Conservation (phyloP, 768 basidiomycete species). For the Porphyrellus cyaneotinctus region DNA sequence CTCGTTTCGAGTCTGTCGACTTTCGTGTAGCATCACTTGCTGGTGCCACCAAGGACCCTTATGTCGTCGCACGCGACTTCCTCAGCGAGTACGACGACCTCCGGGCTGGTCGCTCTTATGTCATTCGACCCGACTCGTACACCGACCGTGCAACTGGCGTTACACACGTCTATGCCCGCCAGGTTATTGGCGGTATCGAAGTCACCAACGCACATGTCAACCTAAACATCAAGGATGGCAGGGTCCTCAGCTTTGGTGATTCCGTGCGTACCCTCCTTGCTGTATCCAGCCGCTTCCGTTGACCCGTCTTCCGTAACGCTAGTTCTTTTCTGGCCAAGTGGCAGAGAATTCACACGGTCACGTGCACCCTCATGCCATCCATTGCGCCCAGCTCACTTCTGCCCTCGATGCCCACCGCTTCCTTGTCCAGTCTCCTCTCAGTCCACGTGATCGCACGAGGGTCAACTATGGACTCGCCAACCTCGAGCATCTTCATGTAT, state of each 20-base stretch:
- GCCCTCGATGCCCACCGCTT: conserved; percentile 30
- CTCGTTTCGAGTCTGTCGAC: conserved; percentile 55
- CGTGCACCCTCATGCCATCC: conserved; percentile 49
- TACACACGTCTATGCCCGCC: conserved; percentile 84
- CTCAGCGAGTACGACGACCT: conserved; percentile 39
- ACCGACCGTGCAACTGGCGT: conserved; percentile 83
- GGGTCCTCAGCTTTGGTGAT: conserved; percentile 81
- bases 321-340: conserved; percentile 74
- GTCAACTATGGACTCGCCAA: conserved; percentile 16
- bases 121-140: conserved; percentile 79
- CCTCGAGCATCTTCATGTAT: conserved; percentile 45
- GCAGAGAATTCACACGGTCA: conserved; percentile 26
- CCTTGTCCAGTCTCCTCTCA: conserved; percentile 24
- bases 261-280: conserved; percentile 51
- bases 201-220: conserved; percentile 92
- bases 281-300: conserved; percentile 3
- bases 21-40: conserved; percentile 34
- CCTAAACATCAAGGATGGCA: conserved; percentile 82
- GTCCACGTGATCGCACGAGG: conserved; percentile 8
- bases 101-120: conserved; percentile 40
- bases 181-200: conserved; percentile 80
- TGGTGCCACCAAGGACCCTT: conserved; percentile 43
- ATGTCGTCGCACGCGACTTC: conserved; percentile 61
- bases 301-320: conserved; percentile 6
- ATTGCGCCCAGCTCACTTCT: conserved; percentile 44